These are phyloP conservation scores for Quercus engelmannii DNA, from an alignment of 306 rosid genomes.

Conservation along the genomic window DNA sequence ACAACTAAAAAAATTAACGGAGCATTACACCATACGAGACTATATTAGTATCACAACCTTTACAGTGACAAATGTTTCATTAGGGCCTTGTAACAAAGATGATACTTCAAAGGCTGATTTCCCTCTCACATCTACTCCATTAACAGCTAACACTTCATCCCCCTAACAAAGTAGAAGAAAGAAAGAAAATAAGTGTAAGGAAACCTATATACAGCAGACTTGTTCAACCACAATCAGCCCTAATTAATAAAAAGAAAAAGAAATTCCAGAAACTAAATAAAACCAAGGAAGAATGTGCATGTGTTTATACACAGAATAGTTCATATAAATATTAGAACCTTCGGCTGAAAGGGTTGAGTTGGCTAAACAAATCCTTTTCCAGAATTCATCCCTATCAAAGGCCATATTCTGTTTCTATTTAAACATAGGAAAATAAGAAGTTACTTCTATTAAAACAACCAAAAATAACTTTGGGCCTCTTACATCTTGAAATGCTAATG, in stretches of 20 bases:
- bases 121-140: slow-evolving; percentile 67
- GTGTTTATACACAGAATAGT: neutral
- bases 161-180: slow-evolving; percentile 44
- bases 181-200: neutral
- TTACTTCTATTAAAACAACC: neutral
- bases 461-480: neutral
- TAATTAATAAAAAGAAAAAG: neutral
- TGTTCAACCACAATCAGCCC: neutral
- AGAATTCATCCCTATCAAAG: neutral
- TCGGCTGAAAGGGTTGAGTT: neutral
- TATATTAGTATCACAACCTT: slow-evolving; percentile 63
- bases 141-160: slow-evolving; percentile 88
- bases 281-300: neutral
- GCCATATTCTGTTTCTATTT: neutral
- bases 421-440: neutral
- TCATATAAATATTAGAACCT: neutral
- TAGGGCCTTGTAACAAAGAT: slow-evolving; percentile 85
- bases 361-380: neutral
- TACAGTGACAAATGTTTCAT: slow-evolving; percentile 77
- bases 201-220: neutral
- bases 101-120: slow-evolving; percentile 93
- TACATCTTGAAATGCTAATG: neutral
- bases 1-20: slow-evolving; percentile 23
- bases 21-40: slow-evolving; percentile 15
- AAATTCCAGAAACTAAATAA: neutral